phyloP scores from a whole-genome alignment of 2,329 filamentous ascomycete species.

The Thielaviopsis populi region DNA sequence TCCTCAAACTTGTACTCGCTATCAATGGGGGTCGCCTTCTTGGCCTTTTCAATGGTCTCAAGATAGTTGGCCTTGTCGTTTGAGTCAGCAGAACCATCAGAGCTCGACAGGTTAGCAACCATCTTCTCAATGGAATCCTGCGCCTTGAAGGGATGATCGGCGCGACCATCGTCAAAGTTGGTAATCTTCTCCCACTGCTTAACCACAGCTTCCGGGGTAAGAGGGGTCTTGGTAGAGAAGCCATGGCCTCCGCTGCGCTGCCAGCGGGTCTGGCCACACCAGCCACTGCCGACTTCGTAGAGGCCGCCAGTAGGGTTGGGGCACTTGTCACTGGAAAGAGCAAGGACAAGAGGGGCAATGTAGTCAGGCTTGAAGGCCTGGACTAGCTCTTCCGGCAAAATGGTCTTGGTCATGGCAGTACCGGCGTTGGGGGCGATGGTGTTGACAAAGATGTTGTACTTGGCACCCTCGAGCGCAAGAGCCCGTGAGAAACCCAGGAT shows the following conservation, averaged over 20 bases:
- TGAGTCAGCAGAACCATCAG: constrained; percentile 47
- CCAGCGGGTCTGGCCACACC: constrained; percentile 86
- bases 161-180: constrained; percentile 74
- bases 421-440: constrained; percentile 96
- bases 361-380: constrained; percentile 99
- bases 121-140: constrained; percentile 63
- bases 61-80: constrained; percentile 39
- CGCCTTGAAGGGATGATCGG: constrained; percentile 70
- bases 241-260: constrained; percentile 78
- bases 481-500: constrained; percentile 93
- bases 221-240: constrained; percentile 72
- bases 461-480: constrained; percentile 79
- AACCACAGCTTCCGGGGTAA: constrained; percentile 73
- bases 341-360: constrained; percentile 81
- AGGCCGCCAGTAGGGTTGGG: constrained; percentile 74
- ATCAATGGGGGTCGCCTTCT: constrained; percentile 52
- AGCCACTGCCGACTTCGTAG: constrained; percentile 90
- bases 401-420: constrained; percentile 83
- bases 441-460: constrained; percentile 98
- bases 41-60: constrained; percentile 58
- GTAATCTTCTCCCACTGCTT: constrained; percentile 63
- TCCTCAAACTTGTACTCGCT: constrained; percentile 74
- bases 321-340: constrained; percentile 72
- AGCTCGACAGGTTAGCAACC: constrained; percentile 74
- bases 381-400: constrained; percentile 93